Percentiles rank a stretch among this genome's conserved stretches.
These are phyloP conservation scores for Aspergillus sp. DNA, from an alignment of 2,329 filamentous ascomycete genomes.

Conservation along the genomic window DNA sequence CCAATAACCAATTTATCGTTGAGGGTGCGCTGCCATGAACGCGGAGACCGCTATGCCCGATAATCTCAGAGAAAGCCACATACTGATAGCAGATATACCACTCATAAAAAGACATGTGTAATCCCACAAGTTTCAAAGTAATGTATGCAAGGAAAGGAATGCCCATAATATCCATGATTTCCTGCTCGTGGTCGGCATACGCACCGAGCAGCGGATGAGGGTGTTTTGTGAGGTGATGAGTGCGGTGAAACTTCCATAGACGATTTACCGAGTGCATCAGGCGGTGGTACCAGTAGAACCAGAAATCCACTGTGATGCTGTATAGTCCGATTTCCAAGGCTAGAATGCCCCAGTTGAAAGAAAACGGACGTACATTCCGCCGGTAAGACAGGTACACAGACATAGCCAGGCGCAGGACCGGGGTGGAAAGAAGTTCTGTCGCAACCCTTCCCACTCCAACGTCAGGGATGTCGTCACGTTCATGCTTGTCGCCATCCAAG, in stretches of 20 bases:
- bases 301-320: constrained; percentile 2
- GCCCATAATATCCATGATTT: constrained; percentile 1
- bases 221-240: constrained; percentile 5
- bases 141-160: constrained; percentile 2
- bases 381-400: neutral
- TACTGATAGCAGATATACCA: constrained; percentile 6
- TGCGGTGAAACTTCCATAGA: constrained; percentile 5
- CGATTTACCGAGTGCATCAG: constrained; percentile 1
- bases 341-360: neutral
- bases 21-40: neutral
- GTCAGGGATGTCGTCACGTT: constrained; percentile 3
- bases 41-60: constrained; percentile 3
- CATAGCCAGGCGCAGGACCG: neutral
- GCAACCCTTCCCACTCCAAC: neutral
- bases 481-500: constrained; percentile 2
- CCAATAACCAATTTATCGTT: constrained; percentile 1
- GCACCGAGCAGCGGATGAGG: neutral
- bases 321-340: neutral
- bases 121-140: neutral
- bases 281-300: constrained; percentile 6
- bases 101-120: constrained; percentile 1
- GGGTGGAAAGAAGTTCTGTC: neutral
- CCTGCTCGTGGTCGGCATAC: constrained; percentile 6
- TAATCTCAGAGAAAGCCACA: constrained; percentile 1
- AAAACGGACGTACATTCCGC: neutral